Percentiles rank a stretch among this genome's conserved stretches.
Conservation (phyloP, 305 asterid species). For the Fraxinus latifolia region DNA sequence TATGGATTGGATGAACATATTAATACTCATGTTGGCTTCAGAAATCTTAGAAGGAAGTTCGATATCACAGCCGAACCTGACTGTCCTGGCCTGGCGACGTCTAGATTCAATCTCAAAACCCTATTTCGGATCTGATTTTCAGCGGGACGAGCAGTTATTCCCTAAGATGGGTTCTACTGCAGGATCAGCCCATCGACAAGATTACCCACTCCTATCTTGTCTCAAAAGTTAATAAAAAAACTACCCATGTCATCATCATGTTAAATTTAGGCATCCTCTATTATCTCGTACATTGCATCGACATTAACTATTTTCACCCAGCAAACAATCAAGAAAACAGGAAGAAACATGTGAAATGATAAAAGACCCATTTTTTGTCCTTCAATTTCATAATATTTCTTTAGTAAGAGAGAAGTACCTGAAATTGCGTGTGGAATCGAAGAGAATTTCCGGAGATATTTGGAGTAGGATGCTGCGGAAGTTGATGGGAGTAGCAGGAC, state of each 20-base stretch:
- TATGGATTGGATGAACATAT: not conserved
- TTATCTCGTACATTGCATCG: not conserved
- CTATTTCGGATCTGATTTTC: not conserved
- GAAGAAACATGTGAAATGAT: not conserved
- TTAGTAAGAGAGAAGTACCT: constrained; percentile 26
- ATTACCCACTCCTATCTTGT: not conserved
- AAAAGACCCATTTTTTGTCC: not conserved
- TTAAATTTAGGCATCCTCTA: not conserved
- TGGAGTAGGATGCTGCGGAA: constrained; percentile 21
- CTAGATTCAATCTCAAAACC: not conserved
- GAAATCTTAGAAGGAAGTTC: not conserved
- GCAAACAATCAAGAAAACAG: not conserved
- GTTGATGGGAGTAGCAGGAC: constrained; percentile 22
- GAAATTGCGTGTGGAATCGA: constrained; percentile 26
- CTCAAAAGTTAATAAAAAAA: not conserved
- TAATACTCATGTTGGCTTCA: not conserved
- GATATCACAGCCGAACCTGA: not conserved
- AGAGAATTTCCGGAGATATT: constrained; percentile 23
- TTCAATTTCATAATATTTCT: not conserved
- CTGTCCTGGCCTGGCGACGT: not conserved
- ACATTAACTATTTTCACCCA: not conserved
- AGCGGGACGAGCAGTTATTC: not conserved
- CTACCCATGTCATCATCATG: not conserved
- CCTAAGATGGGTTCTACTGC: not conserved
- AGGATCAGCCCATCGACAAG: not conserved